Base-by-base conservation (phyloP, 176 grass and related monocot species). In the Oryza nivara region DNA sequence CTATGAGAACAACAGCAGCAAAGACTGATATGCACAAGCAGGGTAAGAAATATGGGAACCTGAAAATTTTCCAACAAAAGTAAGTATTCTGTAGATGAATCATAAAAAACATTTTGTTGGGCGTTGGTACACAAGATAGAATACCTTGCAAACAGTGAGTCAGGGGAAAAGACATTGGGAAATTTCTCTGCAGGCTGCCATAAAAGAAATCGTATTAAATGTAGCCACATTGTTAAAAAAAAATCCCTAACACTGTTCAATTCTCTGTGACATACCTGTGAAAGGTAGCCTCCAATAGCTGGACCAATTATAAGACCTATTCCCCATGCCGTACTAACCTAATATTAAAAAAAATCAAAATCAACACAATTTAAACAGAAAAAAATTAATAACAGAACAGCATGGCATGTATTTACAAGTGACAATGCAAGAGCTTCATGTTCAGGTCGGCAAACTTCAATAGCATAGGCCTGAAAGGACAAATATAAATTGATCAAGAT, bases 31-130 rank as follows among this genome's bases (percentile, higher is more conserved):
- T 93, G 70, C 76, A 86, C 49, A 98, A 73, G 65, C 95, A 98
- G 75, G 95, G 95, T 72, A 98, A 85, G 80, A 95, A 90, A 82
- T 98, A 98, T 12, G 96, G 96, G 20, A 98, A 98, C 83, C 93
- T 98, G 75, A 54, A 34, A 83, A 52, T 26, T 80, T 68, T 80
- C 41, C 77, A 80, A 49, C 34, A 17, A 75, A 85, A 75, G 4
- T 87, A 74, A 88, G 83, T 70, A 75, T 70, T 69, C 3, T 82
- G 10, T 43, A 70, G 44, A 76, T 13, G 10, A 68, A 64, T 45
- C 68, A 84, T 34, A 15, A 35, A 75, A 63, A 15, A 82, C 30
- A 86, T 47, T 77, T 14, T 58, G 48, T 69, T 75, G 32, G 22
- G 16, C 40, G 48, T 69, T 75, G 32, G 22, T 3, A 58, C 72